Conservation (phyloP, 2,329 filamentous ascomycete genomes). For the Sphaerulina vaccinii region DNA sequence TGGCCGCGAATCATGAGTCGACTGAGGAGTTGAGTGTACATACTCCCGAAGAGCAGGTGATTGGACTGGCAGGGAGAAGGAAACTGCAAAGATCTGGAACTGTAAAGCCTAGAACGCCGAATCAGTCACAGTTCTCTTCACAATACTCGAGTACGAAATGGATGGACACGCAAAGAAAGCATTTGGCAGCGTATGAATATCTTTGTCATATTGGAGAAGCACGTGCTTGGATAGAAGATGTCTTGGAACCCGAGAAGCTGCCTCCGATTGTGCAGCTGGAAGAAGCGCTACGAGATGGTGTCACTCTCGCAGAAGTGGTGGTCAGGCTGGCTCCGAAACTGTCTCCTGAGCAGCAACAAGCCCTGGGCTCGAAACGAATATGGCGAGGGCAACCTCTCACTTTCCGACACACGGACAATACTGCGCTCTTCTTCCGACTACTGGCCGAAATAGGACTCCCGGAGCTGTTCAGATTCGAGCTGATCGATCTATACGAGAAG, state of each 20-base stretch:
- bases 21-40: slow-evolving; percentile 79
- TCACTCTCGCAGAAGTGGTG: slow-evolving; percentile 91
- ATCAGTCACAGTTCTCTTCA: slow-evolving; percentile 34
- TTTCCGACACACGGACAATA: slow-evolving; percentile 96
- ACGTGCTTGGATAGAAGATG: slow-evolving; percentile 97
- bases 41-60: slow-evolving; percentile 77
- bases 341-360: slow-evolving; percentile 48
- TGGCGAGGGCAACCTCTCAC: slow-evolving; percentile 84
- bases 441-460: slow-evolving; percentile 88
- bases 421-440: slow-evolving; percentile 92
- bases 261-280: slow-evolving; percentile 92
- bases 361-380: slow-evolving; percentile 58
- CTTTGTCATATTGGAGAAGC: slow-evolving; percentile 98
- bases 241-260: slow-evolving; percentile 73
- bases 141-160: slow-evolving; percentile 74
- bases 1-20: slow-evolving; percentile 64
- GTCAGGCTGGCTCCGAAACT: slow-evolving; percentile 79
- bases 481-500: slow-evolving; percentile 98
- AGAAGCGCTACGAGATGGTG: slow-evolving; percentile 86
- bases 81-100: slow-evolving; percentile 68
- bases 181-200: slow-evolving; percentile 95
- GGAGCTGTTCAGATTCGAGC: slow-evolving; percentile 92
- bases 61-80: slow-evolving; percentile 79
- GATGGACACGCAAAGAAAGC: slow-evolving; percentile 99
- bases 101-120: slow-evolving; percentile 54